These are phyloP conservation scores for Nicotiana noctiflora DNA, from an alignment of 257 asterid genomes.

Conservation along the genomic window DNA sequence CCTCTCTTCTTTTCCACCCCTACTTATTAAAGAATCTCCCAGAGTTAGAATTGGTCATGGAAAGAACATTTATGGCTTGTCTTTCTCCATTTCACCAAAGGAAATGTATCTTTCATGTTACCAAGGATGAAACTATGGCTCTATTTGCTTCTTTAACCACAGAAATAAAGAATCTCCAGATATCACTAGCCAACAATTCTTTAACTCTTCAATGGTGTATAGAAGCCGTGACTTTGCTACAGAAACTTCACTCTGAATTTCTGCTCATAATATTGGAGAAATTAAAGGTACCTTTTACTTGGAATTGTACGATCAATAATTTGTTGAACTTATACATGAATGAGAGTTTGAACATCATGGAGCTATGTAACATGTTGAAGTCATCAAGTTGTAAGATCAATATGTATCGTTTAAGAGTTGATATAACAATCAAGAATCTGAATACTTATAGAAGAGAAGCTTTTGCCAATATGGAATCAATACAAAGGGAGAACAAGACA, in stretches of 20 bases:
- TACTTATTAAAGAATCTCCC: not conserved
- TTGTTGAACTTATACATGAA: conserved; percentile 17
- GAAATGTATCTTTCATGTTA: not conserved
- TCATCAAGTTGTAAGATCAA: conserved; percentile 11
- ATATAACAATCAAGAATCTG: not conserved
- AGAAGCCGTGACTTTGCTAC: conserved; percentile 11
- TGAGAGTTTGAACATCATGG: conserved; percentile 14
- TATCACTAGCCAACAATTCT: not conserved
- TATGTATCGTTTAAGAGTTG: not conserved
- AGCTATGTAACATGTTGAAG: conserved; percentile 17
- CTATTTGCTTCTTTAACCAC: conserved; percentile 6
- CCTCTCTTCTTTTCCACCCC: not conserved
- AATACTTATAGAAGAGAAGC: not conserved
- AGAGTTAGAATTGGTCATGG: not conserved
- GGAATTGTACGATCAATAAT: not conserved
- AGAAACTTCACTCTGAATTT: conserved; percentile 8
- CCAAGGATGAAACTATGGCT: not conserved
- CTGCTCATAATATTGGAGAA: not conserved
- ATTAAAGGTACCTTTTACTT: not conserved
- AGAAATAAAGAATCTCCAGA: conserved; percentile 8
- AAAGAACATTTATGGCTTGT: conserved; percentile 5
- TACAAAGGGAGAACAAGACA: not conserved
- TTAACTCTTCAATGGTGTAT: conserved; percentile 17
- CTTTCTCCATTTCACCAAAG: conserved; percentile 8
- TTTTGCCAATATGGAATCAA: not conserved